phyloP scores from a whole-genome alignment of 2,329 filamentous ascomycete genomes.

The Paraphaeosphaeria minitans region DNA sequence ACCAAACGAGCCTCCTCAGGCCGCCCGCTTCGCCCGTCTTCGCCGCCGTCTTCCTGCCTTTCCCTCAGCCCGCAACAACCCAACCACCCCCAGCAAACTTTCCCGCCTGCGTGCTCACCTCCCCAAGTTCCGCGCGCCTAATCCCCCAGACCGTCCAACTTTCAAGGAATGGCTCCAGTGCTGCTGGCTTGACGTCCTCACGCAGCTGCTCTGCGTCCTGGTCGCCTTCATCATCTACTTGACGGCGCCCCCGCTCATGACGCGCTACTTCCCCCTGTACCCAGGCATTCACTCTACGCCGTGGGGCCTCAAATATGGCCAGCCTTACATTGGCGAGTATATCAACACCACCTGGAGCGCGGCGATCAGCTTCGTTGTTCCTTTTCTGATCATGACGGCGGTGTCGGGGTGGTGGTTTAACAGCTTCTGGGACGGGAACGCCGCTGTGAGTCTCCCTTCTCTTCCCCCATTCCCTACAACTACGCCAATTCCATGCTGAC shows the following conservation, averaged over 20 bases:
- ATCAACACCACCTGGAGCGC: constrained; percentile 70
- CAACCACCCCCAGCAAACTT: not conserved
- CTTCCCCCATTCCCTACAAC: not conserved
- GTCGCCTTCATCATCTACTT: constrained; percentile 50
- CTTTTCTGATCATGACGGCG: constrained; percentile 65
- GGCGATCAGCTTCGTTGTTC: constrained; percentile 65
- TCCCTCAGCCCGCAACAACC: not conserved
- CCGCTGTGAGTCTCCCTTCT: constrained; percentile 51
- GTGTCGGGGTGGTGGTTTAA: constrained; percentile 64
- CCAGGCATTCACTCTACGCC: constrained; percentile 15
- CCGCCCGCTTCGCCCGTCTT: not conserved
- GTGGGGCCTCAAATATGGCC: constrained; percentile 62
- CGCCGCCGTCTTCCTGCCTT: not conserved
- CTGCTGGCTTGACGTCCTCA: constrained; percentile 64
- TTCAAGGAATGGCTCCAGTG: constrained; percentile 19
- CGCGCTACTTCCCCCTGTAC: constrained; percentile 60
- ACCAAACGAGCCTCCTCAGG: not conserved
- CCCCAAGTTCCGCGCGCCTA: constrained; percentile 7
- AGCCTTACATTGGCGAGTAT: constrained; percentile 71
- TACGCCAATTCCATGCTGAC: not conserved
- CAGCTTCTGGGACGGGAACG: constrained; percentile 59
- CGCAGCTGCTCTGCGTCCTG: constrained; percentile 65
- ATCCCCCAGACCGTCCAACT: constrained; percentile 20
- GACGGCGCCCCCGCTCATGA: constrained; percentile 59
- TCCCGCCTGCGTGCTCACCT: not conserved